phyloP scores from a whole-genome alignment of 2,329 filamentous ascomycete genomes.

The Leptodontidium sp. region DNA sequence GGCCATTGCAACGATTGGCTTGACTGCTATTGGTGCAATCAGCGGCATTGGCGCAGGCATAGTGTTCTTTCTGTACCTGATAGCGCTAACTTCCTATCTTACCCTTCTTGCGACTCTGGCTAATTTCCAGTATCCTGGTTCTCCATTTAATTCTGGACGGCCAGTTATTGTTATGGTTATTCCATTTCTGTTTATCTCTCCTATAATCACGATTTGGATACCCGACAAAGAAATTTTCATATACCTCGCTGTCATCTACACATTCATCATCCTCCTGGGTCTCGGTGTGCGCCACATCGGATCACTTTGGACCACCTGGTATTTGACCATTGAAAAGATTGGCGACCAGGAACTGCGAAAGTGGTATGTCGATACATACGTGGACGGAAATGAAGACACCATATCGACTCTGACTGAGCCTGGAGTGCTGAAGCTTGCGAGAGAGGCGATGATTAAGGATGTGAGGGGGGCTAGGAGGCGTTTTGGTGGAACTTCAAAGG shows the following conservation, averaged over 20 bases:
- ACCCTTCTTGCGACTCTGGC: constrained; percentile 30
- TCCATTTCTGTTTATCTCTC: constrained; percentile 33
- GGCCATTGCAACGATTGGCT: constrained; percentile 25
- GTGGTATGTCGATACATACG: constrained; percentile 29
- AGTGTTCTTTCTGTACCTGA: constrained; percentile 32
- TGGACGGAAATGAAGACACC: constrained; percentile 26
- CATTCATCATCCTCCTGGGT: constrained; percentile 27
- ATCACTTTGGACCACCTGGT: constrained; percentile 33
- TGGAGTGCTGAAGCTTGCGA: constrained; percentile 33
- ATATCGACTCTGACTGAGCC: constrained; percentile 32
- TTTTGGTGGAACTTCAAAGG: constrained; percentile 24
- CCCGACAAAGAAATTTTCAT: constrained; percentile 28
- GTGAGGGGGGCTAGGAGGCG: constrained; percentile 22
- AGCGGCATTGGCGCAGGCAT: constrained; percentile 25
- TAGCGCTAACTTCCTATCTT: constrained; percentile 31
- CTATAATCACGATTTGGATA: constrained; percentile 29
- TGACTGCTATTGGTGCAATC: constrained; percentile 18
- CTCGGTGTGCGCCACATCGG: constrained; percentile 28
- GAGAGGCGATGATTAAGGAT: constrained; percentile 32
- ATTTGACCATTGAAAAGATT: constrained; percentile 24
- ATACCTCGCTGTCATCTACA: constrained; percentile 31
- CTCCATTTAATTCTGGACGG: constrained; percentile 32
- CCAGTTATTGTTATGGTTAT: constrained; percentile 29
- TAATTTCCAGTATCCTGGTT: constrained; percentile 34
- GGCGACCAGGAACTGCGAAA: constrained; percentile 26